phyloP scores from a whole-genome alignment of 495 filamentous ascomycete genomes.

The Articulospora tetracladia region DNA sequence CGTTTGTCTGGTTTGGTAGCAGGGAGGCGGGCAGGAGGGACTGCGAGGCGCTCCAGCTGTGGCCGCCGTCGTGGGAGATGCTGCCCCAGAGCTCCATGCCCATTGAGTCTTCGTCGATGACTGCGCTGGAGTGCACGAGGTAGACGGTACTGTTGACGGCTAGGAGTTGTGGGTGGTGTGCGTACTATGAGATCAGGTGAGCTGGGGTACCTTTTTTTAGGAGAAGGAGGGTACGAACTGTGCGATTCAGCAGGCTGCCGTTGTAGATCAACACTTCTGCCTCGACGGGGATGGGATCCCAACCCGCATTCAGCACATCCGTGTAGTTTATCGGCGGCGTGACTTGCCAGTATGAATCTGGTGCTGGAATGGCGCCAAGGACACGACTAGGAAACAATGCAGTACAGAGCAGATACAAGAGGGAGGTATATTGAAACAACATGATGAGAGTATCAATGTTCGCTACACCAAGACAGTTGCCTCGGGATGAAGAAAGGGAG shows the following conservation, averaged over 20 bases:
- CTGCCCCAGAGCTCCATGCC: neutral
- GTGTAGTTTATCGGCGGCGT: neutral
- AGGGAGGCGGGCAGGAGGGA: neutral
- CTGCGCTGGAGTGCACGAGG: neutral
- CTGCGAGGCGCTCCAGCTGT: neutral
- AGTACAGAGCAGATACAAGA: neutral
- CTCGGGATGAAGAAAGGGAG: too few species aligned
- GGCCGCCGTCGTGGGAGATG: neutral
- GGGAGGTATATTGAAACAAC: too few species aligned
- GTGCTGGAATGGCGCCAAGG: neutral
- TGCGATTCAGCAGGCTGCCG: neutral
- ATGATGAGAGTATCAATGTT: too few species aligned
- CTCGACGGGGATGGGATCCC: neutral
- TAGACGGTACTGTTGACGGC: neutral
- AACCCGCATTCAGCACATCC: neutral
- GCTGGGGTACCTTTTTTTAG: too few species aligned
- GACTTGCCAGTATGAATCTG: neutral
- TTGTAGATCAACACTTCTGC: neutral
- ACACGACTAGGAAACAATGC: neutral
- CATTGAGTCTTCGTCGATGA: neutral
- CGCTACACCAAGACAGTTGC: too few species aligned
- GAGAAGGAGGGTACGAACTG: neutral
- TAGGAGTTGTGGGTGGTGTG: neutral
- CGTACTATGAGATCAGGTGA: too few species aligned
- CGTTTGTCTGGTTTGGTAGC: neutral